These are phyloP conservation scores for Hanseniaspora lachancei DNA, from an alignment of 805 yeast genomes.

Conservation along the genomic window DNA sequence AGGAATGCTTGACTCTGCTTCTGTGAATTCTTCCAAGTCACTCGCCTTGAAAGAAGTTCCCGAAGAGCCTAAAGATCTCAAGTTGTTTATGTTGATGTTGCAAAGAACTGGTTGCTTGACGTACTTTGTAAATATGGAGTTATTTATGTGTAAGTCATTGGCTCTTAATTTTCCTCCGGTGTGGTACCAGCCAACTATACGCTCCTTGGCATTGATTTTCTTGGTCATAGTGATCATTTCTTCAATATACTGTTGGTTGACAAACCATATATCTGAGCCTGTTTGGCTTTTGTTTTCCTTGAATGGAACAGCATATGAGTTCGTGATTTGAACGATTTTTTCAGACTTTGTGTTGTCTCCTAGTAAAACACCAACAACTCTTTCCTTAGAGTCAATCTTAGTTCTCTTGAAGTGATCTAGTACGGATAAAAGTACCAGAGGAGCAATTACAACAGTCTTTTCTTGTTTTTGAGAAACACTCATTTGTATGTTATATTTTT, in stretches of 20 bases:
- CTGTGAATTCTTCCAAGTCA: not conserved
- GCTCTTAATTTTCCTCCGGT: slow-evolving; percentile 87
- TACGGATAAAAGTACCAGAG: slow-evolving; percentile 81
- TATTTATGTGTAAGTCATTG: slow-evolving; percentile 77
- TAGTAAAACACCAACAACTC: slow-evolving; percentile 87
- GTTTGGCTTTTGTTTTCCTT: slow-evolving; percentile 84
- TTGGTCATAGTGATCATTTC: slow-evolving; percentile 96
- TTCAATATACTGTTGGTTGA: slow-evolving; percentile 92
- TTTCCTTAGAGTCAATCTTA: slow-evolving; percentile 55
- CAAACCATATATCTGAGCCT: slow-evolving; percentile 75
- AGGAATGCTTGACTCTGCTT: slow-evolving; percentile 50
- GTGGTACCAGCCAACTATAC: slow-evolving; percentile 97
- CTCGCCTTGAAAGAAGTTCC: slow-evolving; percentile 27
- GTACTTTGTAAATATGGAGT: slow-evolving; percentile 70
- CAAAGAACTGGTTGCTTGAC: slow-evolving; percentile 64
- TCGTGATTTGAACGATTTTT: slow-evolving; percentile 56
- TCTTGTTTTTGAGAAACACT: slow-evolving; percentile 3
- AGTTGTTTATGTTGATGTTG: slow-evolving; percentile 82
- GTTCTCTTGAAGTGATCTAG: slow-evolving; percentile 91
- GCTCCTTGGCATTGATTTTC: slow-evolving; percentile 94
- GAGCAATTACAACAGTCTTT: slow-evolving; percentile 69
- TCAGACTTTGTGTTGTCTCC: slow-evolving; percentile 54
- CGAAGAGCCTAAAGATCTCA: slow-evolving; percentile 13
- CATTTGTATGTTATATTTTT: not conserved
- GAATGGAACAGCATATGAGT: slow-evolving; percentile 93